phyloP scores from a whole-genome alignment of 2,329 filamentous ascomycete genomes.

The Gaeumannomyces sp. region DNA sequence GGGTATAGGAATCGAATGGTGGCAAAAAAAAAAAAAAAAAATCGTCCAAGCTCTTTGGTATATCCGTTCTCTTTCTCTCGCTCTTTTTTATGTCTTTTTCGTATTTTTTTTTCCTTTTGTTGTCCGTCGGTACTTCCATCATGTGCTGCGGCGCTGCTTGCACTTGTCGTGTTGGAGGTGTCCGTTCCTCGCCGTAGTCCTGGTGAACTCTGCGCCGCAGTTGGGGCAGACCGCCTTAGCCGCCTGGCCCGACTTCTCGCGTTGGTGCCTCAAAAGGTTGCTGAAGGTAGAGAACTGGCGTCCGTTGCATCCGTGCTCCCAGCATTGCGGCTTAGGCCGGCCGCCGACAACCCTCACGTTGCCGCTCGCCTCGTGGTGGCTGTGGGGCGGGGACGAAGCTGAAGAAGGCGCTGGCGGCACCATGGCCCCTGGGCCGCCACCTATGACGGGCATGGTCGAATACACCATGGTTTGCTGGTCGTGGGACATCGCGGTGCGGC shows the following conservation, averaged over 20 bases:
- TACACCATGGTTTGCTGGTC: constrained; percentile 23
- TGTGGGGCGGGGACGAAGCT: constrained; percentile 11
- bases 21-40: too few relatives aligned
- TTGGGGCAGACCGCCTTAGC: constrained; percentile 84
- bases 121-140: neutral
- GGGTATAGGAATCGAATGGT: too few relatives aligned
- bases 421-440: constrained; percentile 3
- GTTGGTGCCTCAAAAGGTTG: constrained; percentile 85
- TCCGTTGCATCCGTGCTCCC: constrained; percentile 95
- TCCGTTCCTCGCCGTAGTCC: constrained; percentile 81
- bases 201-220: constrained; percentile 88
- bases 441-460: constrained; percentile 18
- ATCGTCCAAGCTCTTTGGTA: too few relatives aligned
- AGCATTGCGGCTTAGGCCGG: constrained; percentile 90
- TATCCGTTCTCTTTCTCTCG: too few relatives aligned
- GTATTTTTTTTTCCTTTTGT: too few relatives aligned
- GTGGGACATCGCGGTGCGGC: constrained; percentile 7
- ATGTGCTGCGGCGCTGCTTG: constrained; percentile 57
- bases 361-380: constrained; percentile 28
- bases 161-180: constrained; percentile 86
- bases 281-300: constrained; percentile 95
- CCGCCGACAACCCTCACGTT: constrained; percentile 66
- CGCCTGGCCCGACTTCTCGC: constrained; percentile 89
- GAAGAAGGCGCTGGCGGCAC: too few relatives aligned
- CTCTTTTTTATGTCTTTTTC: too few relatives aligned